Evolutionary conservation across 225 moss, liverwort and hornwort genomes (phyloP).

Genomic region (Climacium dendroides): DNA sequence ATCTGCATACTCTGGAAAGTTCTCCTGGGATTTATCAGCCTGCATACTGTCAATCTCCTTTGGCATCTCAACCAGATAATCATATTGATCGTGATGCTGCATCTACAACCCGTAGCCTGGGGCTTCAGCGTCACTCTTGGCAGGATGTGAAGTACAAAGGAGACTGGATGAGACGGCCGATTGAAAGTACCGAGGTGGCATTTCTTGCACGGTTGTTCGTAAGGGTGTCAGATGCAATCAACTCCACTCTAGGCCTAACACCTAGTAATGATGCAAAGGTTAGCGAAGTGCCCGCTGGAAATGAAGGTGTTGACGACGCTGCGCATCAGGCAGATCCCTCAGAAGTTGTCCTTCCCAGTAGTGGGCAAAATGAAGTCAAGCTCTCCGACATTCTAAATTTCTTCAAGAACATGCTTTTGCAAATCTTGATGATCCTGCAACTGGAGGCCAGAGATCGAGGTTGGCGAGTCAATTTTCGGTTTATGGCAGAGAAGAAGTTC

Average conservation of each 20-base stretch:
- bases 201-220: conserved; percentile 42
- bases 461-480: conserved; percentile 54
- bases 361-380: conserved; percentile 21
- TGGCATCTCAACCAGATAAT: conserved; percentile 14
- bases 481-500: conserved; percentile 54
- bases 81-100: neutral
- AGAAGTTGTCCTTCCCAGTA: conserved; percentile 34
- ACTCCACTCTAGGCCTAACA: conserved; percentile 27
- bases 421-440: conserved; percentile 26
- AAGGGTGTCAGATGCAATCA: conserved; percentile 35
- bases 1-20: conserved; percentile 11
- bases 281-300: neutral
- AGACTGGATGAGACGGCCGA: conserved; percentile 63
- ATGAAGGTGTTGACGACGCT: conserved; percentile 2
- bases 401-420: conserved; percentile 27
- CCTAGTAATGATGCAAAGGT: neutral
- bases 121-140: conserved; percentile 63
- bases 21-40: conserved; percentile 12
- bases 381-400: conserved; percentile 25
- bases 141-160: conserved; percentile 54
- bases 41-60: conserved; percentile 21
- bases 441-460: conserved; percentile 31
- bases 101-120: conserved; percentile 6
- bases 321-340: conserved; percentile 7
- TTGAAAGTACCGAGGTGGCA: conserved; percentile 47